phyloP scores from a whole-genome alignment of 306 rosid genomes.

The Glycine tomentella region DNA sequence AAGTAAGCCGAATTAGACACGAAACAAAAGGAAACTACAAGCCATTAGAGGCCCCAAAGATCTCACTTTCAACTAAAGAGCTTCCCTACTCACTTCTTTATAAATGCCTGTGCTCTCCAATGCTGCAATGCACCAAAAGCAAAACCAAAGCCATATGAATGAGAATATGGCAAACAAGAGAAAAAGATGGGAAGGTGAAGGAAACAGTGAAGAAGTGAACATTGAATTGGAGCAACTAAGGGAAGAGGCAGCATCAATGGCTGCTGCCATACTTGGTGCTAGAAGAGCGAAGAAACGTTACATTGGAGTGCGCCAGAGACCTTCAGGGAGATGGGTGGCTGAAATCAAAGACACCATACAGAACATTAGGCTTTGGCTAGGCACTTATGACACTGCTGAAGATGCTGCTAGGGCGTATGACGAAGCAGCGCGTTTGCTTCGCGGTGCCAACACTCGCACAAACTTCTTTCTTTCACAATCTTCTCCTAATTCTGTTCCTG shows the following conservation, averaged over 20 bases:
- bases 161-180: constrained; percentile 35
- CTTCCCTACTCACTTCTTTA: constrained; percentile 23
- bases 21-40: too few relatives aligned
- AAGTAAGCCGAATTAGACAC: constrained; percentile 41
- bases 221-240: constrained; percentile 43
- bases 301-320: constrained; percentile 58
- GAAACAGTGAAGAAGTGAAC: not conserved
- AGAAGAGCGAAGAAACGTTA: constrained; percentile 49
- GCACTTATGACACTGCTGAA: constrained; percentile 62
- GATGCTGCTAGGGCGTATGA: constrained; percentile 65
- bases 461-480: constrained; percentile 48
- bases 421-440: constrained; percentile 60
- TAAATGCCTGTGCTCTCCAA: constrained; percentile 25
- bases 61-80: constrained; percentile 46
- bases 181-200: constrained; percentile 26
- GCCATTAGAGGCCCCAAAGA: not conserved
- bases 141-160: not conserved
- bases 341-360: constrained; percentile 60
- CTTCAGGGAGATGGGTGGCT: constrained; percentile 59
- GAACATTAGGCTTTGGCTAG: constrained; percentile 57
- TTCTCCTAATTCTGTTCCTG: constrained; percentile 24
- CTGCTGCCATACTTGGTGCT: constrained; percentile 47
- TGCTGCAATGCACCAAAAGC: constrained; percentile 26
- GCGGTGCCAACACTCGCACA: constrained; percentile 58
- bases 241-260: constrained; percentile 48